Evolutionary conservation across 2,329 filamentous ascomycete species (phyloP), one percentile per base, ranked within the genome.

Genomic region (Aspergillus proliferans): DNA sequence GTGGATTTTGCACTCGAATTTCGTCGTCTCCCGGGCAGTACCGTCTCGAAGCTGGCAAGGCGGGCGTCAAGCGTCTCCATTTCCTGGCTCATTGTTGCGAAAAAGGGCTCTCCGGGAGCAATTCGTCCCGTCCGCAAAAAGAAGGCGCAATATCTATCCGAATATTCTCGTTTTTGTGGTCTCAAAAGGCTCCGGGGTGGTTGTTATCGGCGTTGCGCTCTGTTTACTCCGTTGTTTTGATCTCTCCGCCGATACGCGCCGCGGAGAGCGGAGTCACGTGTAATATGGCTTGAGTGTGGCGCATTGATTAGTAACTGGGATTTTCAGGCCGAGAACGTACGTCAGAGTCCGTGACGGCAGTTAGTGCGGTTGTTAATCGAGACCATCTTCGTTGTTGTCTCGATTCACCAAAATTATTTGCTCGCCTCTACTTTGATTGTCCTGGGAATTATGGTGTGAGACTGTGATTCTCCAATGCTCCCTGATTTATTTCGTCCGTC

Each of bases 11-110:
- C 76, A 50, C 77, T 81, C 10, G 88, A 93, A 26, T 80, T 77
- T 64, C 87, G 80, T 61, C 88, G 83, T 68, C 88, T 88, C 34
- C 79, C 72, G 10, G 80, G 78, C 47, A 87, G 79, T 2, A 81
- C 70, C 47, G 75, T 76, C 45, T 86, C 79, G 68, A 97, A 98
- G 9, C 89, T 92, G 28, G 83, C 84, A 33, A 96, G 72, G 43
- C 93, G 88, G 59, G 84, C 85, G 56, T 89, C 83, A 56, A 84
- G 84, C 14, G 86, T 86, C 58, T 78, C 74, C 72, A 81, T 77
- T 51, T 69, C 69, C 14, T 69, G 55, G 46, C 51, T 52, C 61
- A 65, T 67, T 46, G 30, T 52, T 28, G 48, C 41, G 19, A 19
- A 21, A 30, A 43, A 30, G 14, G 14, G n/a, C 14, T 43, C 19